Evolutionary conservation across 805 yeast genomes (phyloP), one percentile per base, ranked within the genome.

Genomic region (Pichia deserticola): DNA sequence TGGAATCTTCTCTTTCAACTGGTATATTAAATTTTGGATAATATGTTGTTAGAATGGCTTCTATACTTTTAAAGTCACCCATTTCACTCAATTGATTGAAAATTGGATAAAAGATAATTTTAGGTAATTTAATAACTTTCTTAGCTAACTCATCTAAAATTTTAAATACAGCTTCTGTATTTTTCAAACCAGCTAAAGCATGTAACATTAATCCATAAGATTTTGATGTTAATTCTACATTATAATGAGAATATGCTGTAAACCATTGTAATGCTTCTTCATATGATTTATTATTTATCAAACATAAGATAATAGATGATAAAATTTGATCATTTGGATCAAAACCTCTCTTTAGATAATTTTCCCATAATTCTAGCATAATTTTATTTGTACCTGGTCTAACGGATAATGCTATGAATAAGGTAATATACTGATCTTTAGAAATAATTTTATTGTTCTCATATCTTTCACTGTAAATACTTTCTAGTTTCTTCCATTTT

Each of bases 321-420:
- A 71, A 62, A 1, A 81, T 68, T 8, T 61, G 57, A 2, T 70
- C 63, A 4, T 71, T 67, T 1, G 88, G 87, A 5, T 52, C 57
- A 58, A 79, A 69, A 1, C 73, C 71, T 48, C 82, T 67, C 46
- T 68, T 63, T 5, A 66, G 42, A 57, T 57, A 78, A 75, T n/a
- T 66, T 52, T 64, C 72, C 83, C 50, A 86, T 13, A 64, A 44
- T 10, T 59, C 58, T 20, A 58, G 29, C 3, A 60, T 42, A 28
- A 59, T 50, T 77, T 80, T 60, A 72, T 75, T 38, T 62, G 72
- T 39, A 58, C 64, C 55, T 3, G 57, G 40, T 77, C 79, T 9
- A 78, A 82, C 35, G 68, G 86, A 81, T 52, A 86, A 65, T 0
- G 85, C 79, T 47, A 70, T 65, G 76, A 86, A 81, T 11, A 83